These are phyloP conservation scores for Tephrocybe sp. DNA, from an alignment of 768 basidiomycete species.

Conservation along the genomic window DNA sequence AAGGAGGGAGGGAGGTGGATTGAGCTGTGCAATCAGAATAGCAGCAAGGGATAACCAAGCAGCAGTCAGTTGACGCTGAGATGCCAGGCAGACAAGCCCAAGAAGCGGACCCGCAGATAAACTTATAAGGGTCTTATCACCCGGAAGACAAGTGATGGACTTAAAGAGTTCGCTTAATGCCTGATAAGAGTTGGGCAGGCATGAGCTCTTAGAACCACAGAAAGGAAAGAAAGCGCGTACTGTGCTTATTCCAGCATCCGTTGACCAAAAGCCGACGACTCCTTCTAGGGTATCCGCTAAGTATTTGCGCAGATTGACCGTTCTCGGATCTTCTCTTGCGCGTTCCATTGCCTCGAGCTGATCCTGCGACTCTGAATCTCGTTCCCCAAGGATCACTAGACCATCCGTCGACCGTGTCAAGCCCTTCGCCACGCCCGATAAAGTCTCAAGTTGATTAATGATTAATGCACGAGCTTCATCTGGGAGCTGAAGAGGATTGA, in stretches of 20 bases:
- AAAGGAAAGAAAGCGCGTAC: constrained; percentile 44
- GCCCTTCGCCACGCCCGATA: constrained; percentile 86
- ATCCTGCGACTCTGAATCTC: constrained; percentile 48
- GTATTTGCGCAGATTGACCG: constrained; percentile 62
- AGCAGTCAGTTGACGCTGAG: constrained; percentile 70
- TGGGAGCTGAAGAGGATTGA: constrained; percentile 48
- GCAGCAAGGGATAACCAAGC: constrained; percentile 85
- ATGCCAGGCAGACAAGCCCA: constrained; percentile 73
- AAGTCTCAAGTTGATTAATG: constrained; percentile 74
- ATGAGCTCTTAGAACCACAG: background rate
- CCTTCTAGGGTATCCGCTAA: constrained; percentile 61
- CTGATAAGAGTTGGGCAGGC: constrained; percentile 34
- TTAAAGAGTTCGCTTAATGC: constrained; percentile 82
- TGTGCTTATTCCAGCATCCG: constrained; percentile 73
- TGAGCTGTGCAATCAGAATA: constrained; percentile 80
- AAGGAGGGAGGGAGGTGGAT: constrained; percentile 60
- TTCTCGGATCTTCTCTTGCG: constrained; percentile 64
- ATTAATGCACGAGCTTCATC: constrained; percentile 69
- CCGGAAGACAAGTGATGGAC: constrained; percentile 79
- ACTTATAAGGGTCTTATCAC: constrained; percentile 76
- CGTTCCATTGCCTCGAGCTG: constrained; percentile 56
- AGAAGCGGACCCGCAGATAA: constrained; percentile 80
- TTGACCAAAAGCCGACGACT: constrained; percentile 74
- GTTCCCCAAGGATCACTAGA: constrained; percentile 54
- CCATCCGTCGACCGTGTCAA: constrained; percentile 78